Evolutionary conservation across 495 filamentous ascomycete genomes (phyloP), one percentile per base, ranked within the genome.

Genomic region (Penicillium roqueforti): DNA sequence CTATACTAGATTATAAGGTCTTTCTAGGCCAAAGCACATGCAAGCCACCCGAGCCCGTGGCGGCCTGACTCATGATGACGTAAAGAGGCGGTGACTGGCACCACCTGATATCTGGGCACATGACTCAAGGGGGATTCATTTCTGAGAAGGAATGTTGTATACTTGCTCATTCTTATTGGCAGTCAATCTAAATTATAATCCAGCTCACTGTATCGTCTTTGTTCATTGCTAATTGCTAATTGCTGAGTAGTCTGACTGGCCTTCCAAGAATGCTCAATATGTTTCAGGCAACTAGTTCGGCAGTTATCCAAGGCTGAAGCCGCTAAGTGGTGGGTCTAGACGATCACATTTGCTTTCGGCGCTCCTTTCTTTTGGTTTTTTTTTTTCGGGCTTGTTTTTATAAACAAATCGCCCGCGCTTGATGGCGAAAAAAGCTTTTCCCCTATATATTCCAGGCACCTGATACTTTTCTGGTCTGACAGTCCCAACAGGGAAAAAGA

Each of bases 291-390:
- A 9, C 8, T 8, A 19, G 16, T 31, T 45, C 42, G 42, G 42
- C 42, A 45, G 42, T 45, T 45, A 10, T 19, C 25, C 25, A 4
- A 45, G 5, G n/a, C 16, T 45, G 42, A 45, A 45, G 42, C 42
- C 25, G 42, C 42, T 45, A 19, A n/a, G n/a, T 45, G 23, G 42
- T 45, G 42, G 42, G 42, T 45, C 42, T 31, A 29, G 42, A 19
- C 26, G 42, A 29, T 45, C 42, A 31, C 19, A 45, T n/a, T 45
- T 29, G 26, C 42, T 19, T 29, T 19, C 25, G 42, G 26, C 26
- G 14, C 26, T 45, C 42, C 42, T 26, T 45, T 31, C 31, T 29
- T 28, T 19, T 19, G n/a, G n/a, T n/a, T n/a, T n/a, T n/a, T n/a
- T 31, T 45, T 29, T 28, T 19, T 19, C 19, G 7, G 3, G 5